Conservation (phyloP, 1,139 yeast genomes). For the Taphrina flavorubra region DNA sequence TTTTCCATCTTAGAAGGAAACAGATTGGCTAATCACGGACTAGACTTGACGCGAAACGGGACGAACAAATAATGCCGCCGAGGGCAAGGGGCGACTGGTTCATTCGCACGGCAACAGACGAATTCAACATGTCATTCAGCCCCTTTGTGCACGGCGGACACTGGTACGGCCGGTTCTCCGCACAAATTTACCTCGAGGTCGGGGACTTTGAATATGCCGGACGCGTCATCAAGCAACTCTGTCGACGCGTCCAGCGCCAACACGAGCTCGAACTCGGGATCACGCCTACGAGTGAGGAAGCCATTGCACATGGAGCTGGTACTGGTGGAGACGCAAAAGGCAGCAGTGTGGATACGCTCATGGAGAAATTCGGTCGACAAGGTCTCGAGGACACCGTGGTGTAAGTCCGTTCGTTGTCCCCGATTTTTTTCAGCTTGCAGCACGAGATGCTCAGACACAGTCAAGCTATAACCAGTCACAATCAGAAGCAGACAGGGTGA, state of each 20-base stretch:
- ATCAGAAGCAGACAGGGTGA: not conserved
- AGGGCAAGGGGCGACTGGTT: conserved; percentile 54
- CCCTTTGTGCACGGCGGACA: conserved; percentile 54
- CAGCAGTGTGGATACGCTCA: not conserved
- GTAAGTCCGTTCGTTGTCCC: not conserved
- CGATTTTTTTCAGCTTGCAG: not conserved
- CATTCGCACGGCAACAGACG: conserved; percentile 54
- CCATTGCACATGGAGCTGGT: not conserved
- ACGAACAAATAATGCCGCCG: conserved; percentile 40
- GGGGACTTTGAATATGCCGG: conserved; percentile 61
- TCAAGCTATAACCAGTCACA: too few species aligned
- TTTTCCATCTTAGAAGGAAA: not conserved
- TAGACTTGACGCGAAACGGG: conserved; percentile 46
- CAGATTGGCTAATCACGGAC: conserved; percentile 37
- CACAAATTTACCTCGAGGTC: conserved; percentile 65
- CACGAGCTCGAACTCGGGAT: not conserved
- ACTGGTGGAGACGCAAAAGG: not conserved
- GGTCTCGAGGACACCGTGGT: conserved; percentile 7
- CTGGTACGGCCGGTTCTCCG: conserved; percentile 61
- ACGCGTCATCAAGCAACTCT: conserved; percentile 65
- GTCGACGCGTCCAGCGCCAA: not conserved
- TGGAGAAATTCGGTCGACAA: conserved; percentile 1
- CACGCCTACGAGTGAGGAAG: not conserved
- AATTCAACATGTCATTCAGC: conserved; percentile 23
- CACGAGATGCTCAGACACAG: too few species aligned